Percentiles rank a stretch among this genome's conserved stretches.
phyloP scores from a whole-genome alignment of 352 stramenopile genomes.

The Pythium rhizo-oryzae region DNA sequence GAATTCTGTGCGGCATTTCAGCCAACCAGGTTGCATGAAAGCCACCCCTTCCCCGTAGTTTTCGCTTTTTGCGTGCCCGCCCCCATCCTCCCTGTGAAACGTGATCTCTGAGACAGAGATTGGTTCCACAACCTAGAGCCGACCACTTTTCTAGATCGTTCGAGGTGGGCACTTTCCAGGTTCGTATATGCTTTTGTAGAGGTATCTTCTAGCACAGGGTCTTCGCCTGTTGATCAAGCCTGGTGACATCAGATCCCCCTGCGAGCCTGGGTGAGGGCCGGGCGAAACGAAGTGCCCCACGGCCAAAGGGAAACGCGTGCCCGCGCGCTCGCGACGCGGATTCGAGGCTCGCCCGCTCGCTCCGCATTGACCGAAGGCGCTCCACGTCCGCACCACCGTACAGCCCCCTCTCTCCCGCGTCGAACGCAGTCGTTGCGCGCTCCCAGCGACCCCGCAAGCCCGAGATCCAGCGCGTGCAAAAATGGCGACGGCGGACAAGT shows the following conservation, averaged over 20 bases:
- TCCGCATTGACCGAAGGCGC: background rate
- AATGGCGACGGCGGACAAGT: slow-evolving; percentile 68
- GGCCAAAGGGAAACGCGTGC: background rate
- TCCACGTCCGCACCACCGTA: background rate
- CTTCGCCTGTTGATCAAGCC: slow-evolving; percentile 12
- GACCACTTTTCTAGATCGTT: slow-evolving; percentile 1
- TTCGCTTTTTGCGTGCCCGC: background rate
- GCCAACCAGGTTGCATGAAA: background rate
- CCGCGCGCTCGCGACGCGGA: background rate
- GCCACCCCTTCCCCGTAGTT: background rate
- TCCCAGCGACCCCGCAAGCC: background rate
- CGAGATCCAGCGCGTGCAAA: slow-evolving; percentile 12
- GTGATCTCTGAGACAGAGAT: slow-evolving; percentile 27
- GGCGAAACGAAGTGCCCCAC: slow-evolving; percentile 21
- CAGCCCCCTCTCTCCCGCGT: background rate
- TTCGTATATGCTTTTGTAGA: background rate
- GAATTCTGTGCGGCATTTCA: background rate
- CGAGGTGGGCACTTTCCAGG: background rate
- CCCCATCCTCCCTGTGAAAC: slow-evolving; percentile 18
- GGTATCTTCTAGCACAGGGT: slow-evolving; percentile 12
- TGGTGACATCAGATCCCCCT: slow-evolving; percentile 23
- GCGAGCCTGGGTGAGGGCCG: background rate
- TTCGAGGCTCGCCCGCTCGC: background rate
- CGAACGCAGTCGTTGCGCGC: background rate
- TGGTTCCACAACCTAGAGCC: slow-evolving; percentile 16